Evolutionary conservation across 495 filamentous ascomycete genomes (phyloP).

Genomic region (Lichina pygmaea): DNA sequence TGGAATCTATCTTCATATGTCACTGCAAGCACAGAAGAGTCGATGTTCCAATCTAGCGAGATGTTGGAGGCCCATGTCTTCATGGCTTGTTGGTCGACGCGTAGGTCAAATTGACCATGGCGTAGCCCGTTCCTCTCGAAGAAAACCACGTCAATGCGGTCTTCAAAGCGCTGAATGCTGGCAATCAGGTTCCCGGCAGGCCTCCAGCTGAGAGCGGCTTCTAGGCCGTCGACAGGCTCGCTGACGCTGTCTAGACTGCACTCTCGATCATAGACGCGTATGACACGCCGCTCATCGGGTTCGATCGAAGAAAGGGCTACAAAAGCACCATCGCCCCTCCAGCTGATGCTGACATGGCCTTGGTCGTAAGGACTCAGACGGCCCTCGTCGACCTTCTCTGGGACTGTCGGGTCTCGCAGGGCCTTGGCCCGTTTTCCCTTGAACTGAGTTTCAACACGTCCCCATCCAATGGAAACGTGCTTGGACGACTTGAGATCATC

Average conservation of each 20-base stretch:
- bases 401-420: constrained; percentile 76
- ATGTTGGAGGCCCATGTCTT: constrained; percentile 29
- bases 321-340: constrained; percentile 85
- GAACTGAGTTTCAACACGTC: constrained; percentile 94
- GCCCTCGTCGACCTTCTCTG: constrained; percentile 76
- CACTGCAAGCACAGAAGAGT: constrained; percentile 76
- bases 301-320: constrained; percentile 65
- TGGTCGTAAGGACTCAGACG: constrained; percentile 45
- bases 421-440: constrained; percentile 79
- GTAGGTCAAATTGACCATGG: constrained; percentile 71
- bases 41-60: constrained; percentile 57
- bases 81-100: constrained; percentile 29
- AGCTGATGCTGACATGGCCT: constrained; percentile 43
- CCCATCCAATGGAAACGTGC: constrained; percentile 96
- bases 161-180: constrained; percentile 42
- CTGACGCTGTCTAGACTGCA: constrained; percentile 73
- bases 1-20: constrained; percentile 49
- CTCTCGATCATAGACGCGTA: constrained; percentile 75
- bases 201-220: constrained; percentile 71
- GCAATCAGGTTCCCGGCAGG: constrained; percentile 76
- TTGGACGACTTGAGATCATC: constrained; percentile 71
- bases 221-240: constrained; percentile 76
- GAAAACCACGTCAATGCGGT: constrained; percentile 63
- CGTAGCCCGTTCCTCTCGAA: constrained; percentile 90
- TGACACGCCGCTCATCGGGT: constrained; percentile 34